A percentile compares a stretch with the other conserved stretches of the same genome.
Evolutionary conservation across 2,329 filamentous ascomycete genomes (phyloP).

Genomic region (Trichoderma simmonsii): DNA sequence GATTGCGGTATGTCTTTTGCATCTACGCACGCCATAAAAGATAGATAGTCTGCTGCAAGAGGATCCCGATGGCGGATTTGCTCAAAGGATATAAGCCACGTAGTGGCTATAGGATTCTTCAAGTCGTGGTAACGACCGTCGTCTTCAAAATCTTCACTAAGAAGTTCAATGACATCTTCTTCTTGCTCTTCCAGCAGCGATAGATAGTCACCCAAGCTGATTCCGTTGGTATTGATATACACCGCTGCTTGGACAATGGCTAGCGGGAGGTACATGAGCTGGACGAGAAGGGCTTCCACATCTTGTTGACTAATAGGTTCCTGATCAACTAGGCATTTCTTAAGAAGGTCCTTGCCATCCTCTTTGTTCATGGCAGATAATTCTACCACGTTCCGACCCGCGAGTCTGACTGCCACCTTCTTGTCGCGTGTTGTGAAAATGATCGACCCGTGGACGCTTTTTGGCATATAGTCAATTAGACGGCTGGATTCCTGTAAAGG

Average conservation of each 20-base stretch:
- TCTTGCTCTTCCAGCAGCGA: slow-evolving; percentile 26
- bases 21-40: slow-evolving; percentile 30
- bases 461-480: slow-evolving; percentile 31
- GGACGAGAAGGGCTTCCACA: slow-evolving; percentile 26
- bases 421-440: slow-evolving; percentile 24
- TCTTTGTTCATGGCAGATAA: not conserved
- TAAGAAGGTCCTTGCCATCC: not conserved
- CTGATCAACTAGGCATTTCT: not conserved
- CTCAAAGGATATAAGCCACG: slow-evolving; percentile 35
- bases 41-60: slow-evolving; percentile 30
- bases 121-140: slow-evolving; percentile 25
- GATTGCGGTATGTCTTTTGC: slow-evolving; percentile 31
- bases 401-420: slow-evolving; percentile 1
- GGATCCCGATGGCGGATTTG: slow-evolving; percentile 27
- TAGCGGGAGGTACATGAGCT: slow-evolving; percentile 33
- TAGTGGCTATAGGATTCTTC: slow-evolving; percentile 31
- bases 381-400: slow-evolving; percentile 21
- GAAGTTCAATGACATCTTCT: slow-evolving; percentile 22
- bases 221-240: slow-evolving; percentile 33
- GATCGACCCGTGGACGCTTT: slow-evolving; percentile 20
- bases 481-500: not conserved
- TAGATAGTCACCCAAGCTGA: slow-evolving; percentile 28
- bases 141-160: slow-evolving; percentile 34
- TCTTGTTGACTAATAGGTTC: not conserved
- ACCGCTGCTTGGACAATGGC: slow-evolving; percentile 36